Evolutionary conservation across 257 asterid genomes (phyloP).

Genomic region (Galeopsis tetrahit): DNA sequence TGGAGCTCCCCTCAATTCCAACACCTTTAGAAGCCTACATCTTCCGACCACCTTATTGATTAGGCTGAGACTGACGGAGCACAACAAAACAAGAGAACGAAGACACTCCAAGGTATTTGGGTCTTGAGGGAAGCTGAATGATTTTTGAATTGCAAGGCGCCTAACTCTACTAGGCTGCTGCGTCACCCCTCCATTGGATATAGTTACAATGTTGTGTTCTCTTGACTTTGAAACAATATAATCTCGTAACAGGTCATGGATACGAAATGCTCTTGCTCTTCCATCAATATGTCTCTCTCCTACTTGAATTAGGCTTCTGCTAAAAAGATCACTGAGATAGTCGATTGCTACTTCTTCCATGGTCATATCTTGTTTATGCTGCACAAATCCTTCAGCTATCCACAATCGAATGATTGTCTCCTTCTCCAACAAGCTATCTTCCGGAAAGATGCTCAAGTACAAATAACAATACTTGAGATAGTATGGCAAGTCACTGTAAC

Average conservation of each 20-base stretch:
- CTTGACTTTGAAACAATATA: background rate
- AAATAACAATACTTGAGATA: constrained; percentile 22
- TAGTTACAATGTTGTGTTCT: constrained; percentile 16
- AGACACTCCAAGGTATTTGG: background rate
- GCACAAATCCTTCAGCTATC: constrained; percentile 45
- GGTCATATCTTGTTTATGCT: constrained; percentile 20
- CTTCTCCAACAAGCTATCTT: constrained; percentile 18
- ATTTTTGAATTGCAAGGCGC: constrained; percentile 12
- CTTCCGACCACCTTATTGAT: background rate
- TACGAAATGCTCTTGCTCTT: constrained; percentile 11
- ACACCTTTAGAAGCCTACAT: constrained; percentile 24
- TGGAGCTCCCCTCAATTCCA: constrained; percentile 22
- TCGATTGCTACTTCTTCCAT: constrained; percentile 35
- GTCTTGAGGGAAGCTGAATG: background rate
- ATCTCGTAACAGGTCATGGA: constrained; percentile 40
- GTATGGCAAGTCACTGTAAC: constrained; percentile 26
- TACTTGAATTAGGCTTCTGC: constrained; percentile 41
- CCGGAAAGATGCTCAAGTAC: constrained; percentile 32
- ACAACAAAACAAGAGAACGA: constrained; percentile 31
- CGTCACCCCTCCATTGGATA: background rate
- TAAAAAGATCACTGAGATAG: constrained; percentile 35
- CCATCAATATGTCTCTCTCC: background rate
- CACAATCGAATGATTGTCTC: constrained; percentile 31
- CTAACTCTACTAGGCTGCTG: background rate
- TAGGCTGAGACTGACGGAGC: too few species aligned